Evolutionary conservation across 2,329 filamentous ascomycete species (phyloP).

Genomic region (Neopestalotiopsis sp.): DNA sequence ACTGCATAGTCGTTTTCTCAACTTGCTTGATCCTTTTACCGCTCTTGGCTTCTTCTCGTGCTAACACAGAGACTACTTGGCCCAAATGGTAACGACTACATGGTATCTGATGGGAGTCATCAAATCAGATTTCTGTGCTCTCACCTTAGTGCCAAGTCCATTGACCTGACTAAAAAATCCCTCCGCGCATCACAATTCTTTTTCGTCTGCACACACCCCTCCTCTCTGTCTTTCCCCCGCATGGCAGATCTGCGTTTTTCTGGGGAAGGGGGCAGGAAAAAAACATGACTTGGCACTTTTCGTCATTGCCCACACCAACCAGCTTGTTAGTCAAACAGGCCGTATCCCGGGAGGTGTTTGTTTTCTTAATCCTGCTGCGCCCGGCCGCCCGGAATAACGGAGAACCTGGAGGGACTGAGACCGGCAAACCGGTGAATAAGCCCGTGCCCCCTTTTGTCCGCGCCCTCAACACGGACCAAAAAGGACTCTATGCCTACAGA

Average conservation of each 20-base stretch:
- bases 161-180: not conserved
- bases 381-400: no score
- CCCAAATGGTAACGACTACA: not conserved
- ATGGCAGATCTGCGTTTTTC: not conserved
- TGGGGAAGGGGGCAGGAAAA: not conserved
- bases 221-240: not conserved
- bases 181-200: not conserved
- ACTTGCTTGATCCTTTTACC: not conserved
- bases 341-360: no score
- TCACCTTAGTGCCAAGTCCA: not conserved
- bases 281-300: not conserved
- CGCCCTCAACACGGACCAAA: no score
- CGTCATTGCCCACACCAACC: no score
- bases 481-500: no score
- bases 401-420: no score
- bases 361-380: no score
- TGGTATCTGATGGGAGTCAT: not conserved
- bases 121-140: not conserved
- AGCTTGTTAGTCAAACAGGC: no score
- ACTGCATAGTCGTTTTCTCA: not conserved
- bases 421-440: no score
- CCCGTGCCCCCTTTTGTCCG: no score
- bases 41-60: not conserved
- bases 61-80: not conserved
- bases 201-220: not conserved